Evolutionary conservation across 495 filamentous ascomycete species (phyloP).

Genomic region (Daldinia vernicosa): DNA sequence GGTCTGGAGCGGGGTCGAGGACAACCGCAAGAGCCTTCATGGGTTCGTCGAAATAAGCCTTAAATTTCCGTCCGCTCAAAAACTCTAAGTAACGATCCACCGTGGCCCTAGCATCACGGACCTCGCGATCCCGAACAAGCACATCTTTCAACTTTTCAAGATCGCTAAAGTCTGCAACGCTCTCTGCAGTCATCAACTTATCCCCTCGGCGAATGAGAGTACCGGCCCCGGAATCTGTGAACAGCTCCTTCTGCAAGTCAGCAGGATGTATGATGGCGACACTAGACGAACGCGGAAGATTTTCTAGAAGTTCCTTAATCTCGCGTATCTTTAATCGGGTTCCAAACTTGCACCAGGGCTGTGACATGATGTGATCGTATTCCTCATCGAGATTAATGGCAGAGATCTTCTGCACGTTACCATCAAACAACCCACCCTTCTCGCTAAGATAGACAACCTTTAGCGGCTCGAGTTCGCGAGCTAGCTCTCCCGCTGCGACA

Average conservation of each 20-base stretch:
- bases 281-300: slow-evolving; percentile 88
- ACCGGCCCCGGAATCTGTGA: slow-evolving; percentile 95
- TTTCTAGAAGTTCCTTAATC: slow-evolving; percentile 90
- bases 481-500: slow-evolving; percentile 93
- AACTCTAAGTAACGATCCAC: slow-evolving; percentile 88
- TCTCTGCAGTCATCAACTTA: slow-evolving; percentile 81
- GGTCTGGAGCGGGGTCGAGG: slow-evolving; percentile 68
- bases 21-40: slow-evolving; percentile 97
- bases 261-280: slow-evolving; percentile 97
- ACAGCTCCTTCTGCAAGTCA: slow-evolving; percentile 93
- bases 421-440: slow-evolving; percentile 96
- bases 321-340: slow-evolving; percentile 98
- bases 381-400: slow-evolving; percentile 98
- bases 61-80: slow-evolving; percentile 79
- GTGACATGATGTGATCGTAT: slow-evolving; percentile 92
- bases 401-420: slow-evolving; percentile 94
- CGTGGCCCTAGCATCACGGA: slow-evolving; percentile 80
- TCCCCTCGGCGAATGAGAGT: slow-evolving; percentile 94
- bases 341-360: slow-evolving; percentile 95
- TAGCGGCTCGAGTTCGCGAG: slow-evolving; percentile 86
- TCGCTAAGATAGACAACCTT: slow-evolving; percentile 99
- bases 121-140: slow-evolving; percentile 84
- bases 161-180: slow-evolving; percentile 81
- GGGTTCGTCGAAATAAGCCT: slow-evolving; percentile 94
- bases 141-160: slow-evolving; percentile 79